Conservation (phyloP, 164 flowering plant species). For the Liquidambar formosana region DNA sequence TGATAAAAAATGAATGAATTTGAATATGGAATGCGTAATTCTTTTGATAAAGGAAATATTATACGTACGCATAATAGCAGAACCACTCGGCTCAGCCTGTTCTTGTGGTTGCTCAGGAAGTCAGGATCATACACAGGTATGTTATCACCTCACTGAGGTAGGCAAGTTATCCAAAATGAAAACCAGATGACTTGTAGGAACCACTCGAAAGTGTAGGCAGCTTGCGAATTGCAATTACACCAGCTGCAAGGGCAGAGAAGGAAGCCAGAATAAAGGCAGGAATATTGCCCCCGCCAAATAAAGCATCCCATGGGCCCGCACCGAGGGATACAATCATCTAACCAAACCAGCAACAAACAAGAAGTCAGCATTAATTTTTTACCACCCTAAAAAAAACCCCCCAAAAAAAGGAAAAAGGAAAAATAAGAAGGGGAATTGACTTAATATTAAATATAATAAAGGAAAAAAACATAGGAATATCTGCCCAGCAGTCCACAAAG, state of each 20-base stretch:
- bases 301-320: conserved; percentile 99
- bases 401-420: not conserved
- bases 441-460: not conserved
- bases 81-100: not conserved
- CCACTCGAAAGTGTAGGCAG: conserved; percentile 67
- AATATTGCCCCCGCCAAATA: conserved; percentile 94
- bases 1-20: conserved; percentile 37
- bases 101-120: conserved; percentile 9
- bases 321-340: conserved; percentile 95
- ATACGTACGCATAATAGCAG: conserved; percentile 11
- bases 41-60: not conserved
- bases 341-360: conserved; percentile 7
- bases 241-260: conserved; percentile 68
- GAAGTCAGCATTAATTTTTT: not conserved
- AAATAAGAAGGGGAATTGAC: not conserved
- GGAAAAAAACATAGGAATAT: too few species aligned
- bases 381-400: not conserved
- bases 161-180: conserved; percentile 71
- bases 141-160: not conserved
- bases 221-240: conserved; percentile 58
- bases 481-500: too few species aligned
- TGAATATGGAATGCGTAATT: conserved; percentile 17
- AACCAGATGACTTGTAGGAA: conserved; percentile 67
- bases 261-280: conserved; percentile 93
- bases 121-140: conserved; percentile 17